A percentile compares a stretch with the other conserved stretches of the same genome.
Evolutionary conservation across 495 filamentous ascomycete species (phyloP).

Genomic region (Acidomyces sp.): DNA sequence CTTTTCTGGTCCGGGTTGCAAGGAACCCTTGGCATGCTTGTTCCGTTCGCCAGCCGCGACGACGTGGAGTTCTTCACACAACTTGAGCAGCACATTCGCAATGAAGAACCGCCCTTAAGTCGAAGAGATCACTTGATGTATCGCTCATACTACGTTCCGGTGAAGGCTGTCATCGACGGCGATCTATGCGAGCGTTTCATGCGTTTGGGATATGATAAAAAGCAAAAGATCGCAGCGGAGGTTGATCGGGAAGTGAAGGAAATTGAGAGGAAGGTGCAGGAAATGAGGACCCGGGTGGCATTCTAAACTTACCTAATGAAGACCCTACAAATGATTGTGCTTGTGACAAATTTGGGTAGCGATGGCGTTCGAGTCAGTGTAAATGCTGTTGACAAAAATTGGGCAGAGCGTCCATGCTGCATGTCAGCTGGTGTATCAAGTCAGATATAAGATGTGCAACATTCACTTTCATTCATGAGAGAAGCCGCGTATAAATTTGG

Average conservation of each 20-base stretch:
- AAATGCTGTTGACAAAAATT: too few species aligned
- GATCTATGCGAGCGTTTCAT: conserved; percentile 90
- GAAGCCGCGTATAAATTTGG: too few species aligned
- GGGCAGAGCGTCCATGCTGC: too few species aligned
- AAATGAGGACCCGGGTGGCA: conserved; percentile 22
- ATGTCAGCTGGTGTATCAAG: too few species aligned
- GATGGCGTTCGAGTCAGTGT: background rate
- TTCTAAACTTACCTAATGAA: conserved; percentile 6
- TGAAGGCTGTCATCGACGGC: conserved; percentile 96
- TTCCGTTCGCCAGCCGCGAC: conserved; percentile 79
- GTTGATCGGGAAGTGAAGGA: conserved; percentile 80
- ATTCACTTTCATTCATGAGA: too few species aligned
- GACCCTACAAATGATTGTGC: background rate
- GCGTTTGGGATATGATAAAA: conserved; percentile 67
- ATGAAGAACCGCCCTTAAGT: conserved; percentile 71
- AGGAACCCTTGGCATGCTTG: conserved; percentile 81
- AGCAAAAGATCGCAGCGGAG: conserved; percentile 87
- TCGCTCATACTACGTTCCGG: conserved; percentile 88
- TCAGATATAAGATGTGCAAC: too few species aligned
- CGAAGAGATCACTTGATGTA: conserved; percentile 93
- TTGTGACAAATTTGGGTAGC: background rate
- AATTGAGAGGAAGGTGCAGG: conserved; percentile 90
- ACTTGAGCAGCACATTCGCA: conserved; percentile 71
- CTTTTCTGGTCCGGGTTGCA: conserved; percentile 89
- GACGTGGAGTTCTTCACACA: conserved; percentile 97